Evolutionary conservation across 2,329 filamentous ascomycete species (phyloP).

Genomic region (Scolecobasidium constrictum): DNA sequence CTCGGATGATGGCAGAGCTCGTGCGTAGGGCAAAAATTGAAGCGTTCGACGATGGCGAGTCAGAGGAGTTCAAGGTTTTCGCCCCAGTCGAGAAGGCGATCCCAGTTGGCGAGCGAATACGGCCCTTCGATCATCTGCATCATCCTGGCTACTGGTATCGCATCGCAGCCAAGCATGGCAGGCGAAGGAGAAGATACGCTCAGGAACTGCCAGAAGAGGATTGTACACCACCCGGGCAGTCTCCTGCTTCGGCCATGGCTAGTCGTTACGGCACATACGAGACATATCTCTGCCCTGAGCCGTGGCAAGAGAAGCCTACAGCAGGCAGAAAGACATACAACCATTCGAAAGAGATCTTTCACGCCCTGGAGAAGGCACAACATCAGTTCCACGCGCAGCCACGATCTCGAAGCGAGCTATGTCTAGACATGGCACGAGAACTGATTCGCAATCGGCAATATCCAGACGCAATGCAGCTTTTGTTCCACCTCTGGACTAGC

Average conservation of each 20-base stretch:
- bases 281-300: slow-evolving; percentile 48
- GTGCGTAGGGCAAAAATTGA: slow-evolving; percentile 42
- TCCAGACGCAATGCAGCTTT: slow-evolving; percentile 37
- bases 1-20: slow-evolving; percentile 49
- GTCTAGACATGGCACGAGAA: slow-evolving; percentile 44
- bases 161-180: slow-evolving; percentile 41
- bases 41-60: slow-evolving; percentile 25
- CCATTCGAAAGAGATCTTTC: slow-evolving; percentile 40
- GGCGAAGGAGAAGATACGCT: slow-evolving; percentile 39
- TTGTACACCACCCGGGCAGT: slow-evolving; percentile 42
- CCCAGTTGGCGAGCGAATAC: slow-evolving; percentile 36
- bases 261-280: slow-evolving; percentile 45
- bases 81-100: slow-evolving; percentile 41
- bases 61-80: slow-evolving; percentile 27
- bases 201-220: slow-evolving; percentile 49
- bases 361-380: slow-evolving; percentile 36
- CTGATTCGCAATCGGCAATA: slow-evolving; percentile 39
- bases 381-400: slow-evolving; percentile 43
- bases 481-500: slow-evolving; percentile 42
- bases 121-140: slow-evolving; percentile 48
- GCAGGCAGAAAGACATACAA: slow-evolving; percentile 35
- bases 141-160: slow-evolving; percentile 53
- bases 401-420: slow-evolving; percentile 43
- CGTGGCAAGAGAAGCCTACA: slow-evolving; percentile 42
- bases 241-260: slow-evolving; percentile 43